Evolutionary conservation across 805 yeast genomes (phyloP), one percentile per base, ranked within the genome.

Genomic region (Torulaspora maleeae): DNA sequence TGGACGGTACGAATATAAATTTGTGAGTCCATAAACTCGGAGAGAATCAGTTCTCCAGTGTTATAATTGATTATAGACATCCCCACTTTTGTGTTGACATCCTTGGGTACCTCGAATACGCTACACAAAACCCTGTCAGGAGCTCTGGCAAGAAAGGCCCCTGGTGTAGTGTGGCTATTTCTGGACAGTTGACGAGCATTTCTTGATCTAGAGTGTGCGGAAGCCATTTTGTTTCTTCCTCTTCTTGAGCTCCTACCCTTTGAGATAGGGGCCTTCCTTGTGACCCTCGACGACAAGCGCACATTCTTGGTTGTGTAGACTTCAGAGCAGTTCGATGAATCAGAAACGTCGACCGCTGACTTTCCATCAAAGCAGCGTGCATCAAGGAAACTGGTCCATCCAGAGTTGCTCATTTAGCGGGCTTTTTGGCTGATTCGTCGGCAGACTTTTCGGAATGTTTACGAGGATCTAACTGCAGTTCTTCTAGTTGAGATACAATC

Each of bases 1-100:
- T 75, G 73, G 7, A 75, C 54, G 0, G 76, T 71, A 36, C 77
- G 57, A 2, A 73, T 72, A 44, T 15, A 73, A 0, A 76, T 73
- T 49, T 70, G 76, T 0, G 78, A 69, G 50, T 75, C 79, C 15
- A 66, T 56, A 11, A 69, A 59, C 11, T 66, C 67, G 11, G 72
- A 63, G 15, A 71, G 42, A 2, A 59, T 59, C 45, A 74, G 44
- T 28, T 61, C 67, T 3, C 75, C 76, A 0, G 72, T 69, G 27
- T 58, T 63, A 11, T 66, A 54, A 41, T 69, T 61, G 4, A 72
- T 43, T 33, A 72, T 61, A 37, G 75, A 71, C 4, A 73, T 41
- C 2, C 78, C 78, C 7, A 75, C 65, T 24, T 53, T 49, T 2
- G 66, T 51, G 3, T 49, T 50, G 5, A 61, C 56, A 30, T 54